Conservation (phyloP, 2,329 filamentous ascomycete genomes). For the Botryosphaeria dothidea region DNA sequence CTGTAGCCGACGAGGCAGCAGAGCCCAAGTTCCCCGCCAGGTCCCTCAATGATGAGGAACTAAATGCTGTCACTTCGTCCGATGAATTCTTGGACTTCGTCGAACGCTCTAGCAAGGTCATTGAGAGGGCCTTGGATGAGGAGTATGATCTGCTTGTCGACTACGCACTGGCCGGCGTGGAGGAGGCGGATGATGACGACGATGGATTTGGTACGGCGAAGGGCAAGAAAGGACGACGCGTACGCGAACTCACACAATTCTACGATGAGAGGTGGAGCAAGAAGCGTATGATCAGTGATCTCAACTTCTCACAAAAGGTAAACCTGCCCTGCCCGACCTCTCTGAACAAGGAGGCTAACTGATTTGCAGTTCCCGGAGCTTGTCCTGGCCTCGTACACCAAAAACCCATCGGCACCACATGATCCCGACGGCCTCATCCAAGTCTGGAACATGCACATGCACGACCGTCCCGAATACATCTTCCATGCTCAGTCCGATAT, state of each 20-base stretch:
- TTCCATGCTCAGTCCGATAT: constrained; percentile 97
- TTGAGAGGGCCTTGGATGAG: constrained; percentile 85
- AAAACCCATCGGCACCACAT: constrained; percentile 91
- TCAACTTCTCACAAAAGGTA: constrained; percentile 91
- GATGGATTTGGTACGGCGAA: constrained; percentile 68
- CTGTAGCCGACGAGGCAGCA: constrained; percentile 42
- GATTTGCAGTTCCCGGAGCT: constrained; percentile 74
- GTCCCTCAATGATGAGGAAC: constrained; percentile 78
- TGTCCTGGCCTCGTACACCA: constrained; percentile 91
- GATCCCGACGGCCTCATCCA: constrained; percentile 92
- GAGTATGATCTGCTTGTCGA: constrained; percentile 96
- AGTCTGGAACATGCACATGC: constrained; percentile 95
- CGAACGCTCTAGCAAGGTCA: constrained; percentile 93
- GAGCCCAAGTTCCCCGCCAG: constrained; percentile 68
- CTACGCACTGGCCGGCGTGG: constrained; percentile 77
- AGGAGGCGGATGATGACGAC: constrained; percentile 81
- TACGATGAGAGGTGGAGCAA: constrained; percentile 95
- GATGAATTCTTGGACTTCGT: constrained; percentile 95
- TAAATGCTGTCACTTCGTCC: constrained; percentile 86
- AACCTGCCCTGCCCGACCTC: not conserved
- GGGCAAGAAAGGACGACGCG: constrained; percentile 70
- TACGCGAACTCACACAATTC: constrained; percentile 90
- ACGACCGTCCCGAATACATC: constrained; percentile 91
- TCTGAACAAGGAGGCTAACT: constrained; percentile 24
- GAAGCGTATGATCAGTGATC: constrained; percentile 93